Evolutionary conservation across 75 land plant genomes (phyloP), one percentile per base, ranked within the genome.

Genomic region (Cunninghamia lanceolata): DNA sequence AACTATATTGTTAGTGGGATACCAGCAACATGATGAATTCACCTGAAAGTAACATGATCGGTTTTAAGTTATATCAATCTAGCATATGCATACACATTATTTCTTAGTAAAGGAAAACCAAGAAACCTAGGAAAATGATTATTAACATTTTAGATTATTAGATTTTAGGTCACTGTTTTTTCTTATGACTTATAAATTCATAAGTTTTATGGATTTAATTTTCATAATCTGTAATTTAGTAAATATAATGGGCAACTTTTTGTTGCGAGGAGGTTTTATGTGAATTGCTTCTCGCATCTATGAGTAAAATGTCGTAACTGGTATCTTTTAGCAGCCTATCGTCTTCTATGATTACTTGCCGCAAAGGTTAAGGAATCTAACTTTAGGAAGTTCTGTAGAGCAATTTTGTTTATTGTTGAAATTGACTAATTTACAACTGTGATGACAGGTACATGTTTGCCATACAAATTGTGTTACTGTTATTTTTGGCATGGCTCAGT

Each of bases 401-500:
- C 70, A 25, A 7, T 66, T 25, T 66, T 28, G 25, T 8, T 66
- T 66, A 66, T 25, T 66, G 30, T 66, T 25, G 30, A 3, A 28
- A 28, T 25, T 66, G 30, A 6, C 30, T 9, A 66, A 66, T 66
- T 66, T 66, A 66, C 30, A 25, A 0, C 8, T 66, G 70, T 66
- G 70, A 66, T 8, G 9, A 66, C 93, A 97, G 99, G 93, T 97
- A 93, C 66, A 88, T 89, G 83, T 97, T 97, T 91, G 98, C 90
- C 0, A 81, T 96, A 40, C 94, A 98, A 32, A 96, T 97, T 66
- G 94, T 96, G 77, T 88, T 97, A 54, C 86, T 97, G 90, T 76
- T 97, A 89, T 68, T 94, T 28, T 90, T 94, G 81, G 99, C 98
- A 82, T 97, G 99, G 99, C 85, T 97, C 88, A 97, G 96, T 53